Conservation (phyloP, 2,329 filamentous ascomycete genomes). For the Aspergillus sp. region DNA sequence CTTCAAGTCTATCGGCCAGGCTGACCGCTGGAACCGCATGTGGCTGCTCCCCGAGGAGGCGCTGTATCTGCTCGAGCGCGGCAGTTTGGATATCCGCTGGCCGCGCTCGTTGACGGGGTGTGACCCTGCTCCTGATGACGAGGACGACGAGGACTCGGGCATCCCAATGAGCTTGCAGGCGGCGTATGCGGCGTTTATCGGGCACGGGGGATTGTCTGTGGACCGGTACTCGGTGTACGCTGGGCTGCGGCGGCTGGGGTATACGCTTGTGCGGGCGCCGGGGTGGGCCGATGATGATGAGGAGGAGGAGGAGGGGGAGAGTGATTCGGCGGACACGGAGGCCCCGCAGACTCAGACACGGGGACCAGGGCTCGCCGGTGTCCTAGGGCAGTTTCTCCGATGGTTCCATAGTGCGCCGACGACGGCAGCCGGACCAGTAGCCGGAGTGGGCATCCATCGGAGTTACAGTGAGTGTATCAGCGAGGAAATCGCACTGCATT, state of each 20-base stretch:
- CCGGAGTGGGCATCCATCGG: conserved; percentile 54
- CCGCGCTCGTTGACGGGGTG: conserved; percentile 47
- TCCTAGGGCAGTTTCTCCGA: conserved; percentile 32
- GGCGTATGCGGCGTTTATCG: conserved; percentile 81
- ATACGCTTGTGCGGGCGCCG: conserved; percentile 72
- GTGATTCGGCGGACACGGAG: conserved; percentile 2
- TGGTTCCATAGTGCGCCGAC: conserved; percentile 32
- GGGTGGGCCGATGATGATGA: conserved; percentile 43
- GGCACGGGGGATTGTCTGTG: conserved; percentile 62
- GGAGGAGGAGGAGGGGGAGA: conserved; percentile 15
- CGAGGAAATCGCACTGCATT: neutral
- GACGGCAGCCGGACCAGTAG: conserved; percentile 47
- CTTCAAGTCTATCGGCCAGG: conserved; percentile 73
- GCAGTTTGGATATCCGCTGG: conserved; percentile 85
- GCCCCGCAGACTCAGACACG: conserved; percentile 6
- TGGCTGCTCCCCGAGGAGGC: conserved; percentile 93
- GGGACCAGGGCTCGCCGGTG: conserved; percentile 26
- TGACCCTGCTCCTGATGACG: conserved; percentile 11
- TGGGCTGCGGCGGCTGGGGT: conserved; percentile 78
- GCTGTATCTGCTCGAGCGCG: conserved; percentile 83
- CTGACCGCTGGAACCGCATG: conserved; percentile 62
- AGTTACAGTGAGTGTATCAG: conserved; percentile 45
- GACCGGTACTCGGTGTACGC: conserved; percentile 88
- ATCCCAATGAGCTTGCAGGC: conserved; percentile 89
- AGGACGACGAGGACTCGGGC: conserved; percentile 54